Evolutionary conservation across 352 stramenopile genomes (phyloP).

Genomic region (Phytophthora pistaciae): DNA sequence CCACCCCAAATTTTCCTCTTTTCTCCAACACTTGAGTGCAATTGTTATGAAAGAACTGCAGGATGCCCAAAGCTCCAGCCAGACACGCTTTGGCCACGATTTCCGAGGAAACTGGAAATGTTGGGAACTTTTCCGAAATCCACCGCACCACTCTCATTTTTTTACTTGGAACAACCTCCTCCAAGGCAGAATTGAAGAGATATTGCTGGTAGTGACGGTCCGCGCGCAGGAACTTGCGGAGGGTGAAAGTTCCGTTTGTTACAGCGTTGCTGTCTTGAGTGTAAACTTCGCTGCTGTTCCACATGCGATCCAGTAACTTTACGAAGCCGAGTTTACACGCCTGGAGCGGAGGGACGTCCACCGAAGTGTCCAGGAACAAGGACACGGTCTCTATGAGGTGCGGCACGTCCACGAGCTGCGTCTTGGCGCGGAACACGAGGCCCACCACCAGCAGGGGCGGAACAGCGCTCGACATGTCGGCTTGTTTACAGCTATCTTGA

Average conservation of each 20-base stretch:
- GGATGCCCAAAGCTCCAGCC: slow-evolving; percentile 4
- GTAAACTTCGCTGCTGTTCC: slow-evolving; percentile 5
- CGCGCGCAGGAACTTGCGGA: neutral
- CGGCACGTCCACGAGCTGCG: neutral
- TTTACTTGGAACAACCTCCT: neutral
- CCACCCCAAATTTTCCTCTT: neutral
- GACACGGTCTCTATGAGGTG: slow-evolving; percentile 4
- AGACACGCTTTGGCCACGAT: slow-evolving; percentile 2
- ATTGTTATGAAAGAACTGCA: slow-evolving; percentile 13
- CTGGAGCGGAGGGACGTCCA: neutral
- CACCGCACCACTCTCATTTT: slow-evolving; percentile 10
- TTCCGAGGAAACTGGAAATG: neutral
- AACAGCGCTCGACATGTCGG: neutral
- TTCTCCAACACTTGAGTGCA: neutral
- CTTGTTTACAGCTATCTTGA: neutral
- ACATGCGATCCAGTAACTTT: slow-evolving; percentile 12
- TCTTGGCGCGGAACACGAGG: neutral
- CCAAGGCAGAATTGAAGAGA: neutral
- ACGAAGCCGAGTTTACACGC: slow-evolving; percentile 1
- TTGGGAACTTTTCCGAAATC: slow-evolving; percentile 1
- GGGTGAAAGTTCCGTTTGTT: neutral
- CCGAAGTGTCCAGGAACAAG: neutral
- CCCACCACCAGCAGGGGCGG: slow-evolving; percentile 1
- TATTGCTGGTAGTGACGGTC: slow-evolving; percentile 11
- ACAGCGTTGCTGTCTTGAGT: neutral